Conservation (phyloP, 2,329 filamentous ascomycete species). For the Sclerotinia borealis region DNA sequence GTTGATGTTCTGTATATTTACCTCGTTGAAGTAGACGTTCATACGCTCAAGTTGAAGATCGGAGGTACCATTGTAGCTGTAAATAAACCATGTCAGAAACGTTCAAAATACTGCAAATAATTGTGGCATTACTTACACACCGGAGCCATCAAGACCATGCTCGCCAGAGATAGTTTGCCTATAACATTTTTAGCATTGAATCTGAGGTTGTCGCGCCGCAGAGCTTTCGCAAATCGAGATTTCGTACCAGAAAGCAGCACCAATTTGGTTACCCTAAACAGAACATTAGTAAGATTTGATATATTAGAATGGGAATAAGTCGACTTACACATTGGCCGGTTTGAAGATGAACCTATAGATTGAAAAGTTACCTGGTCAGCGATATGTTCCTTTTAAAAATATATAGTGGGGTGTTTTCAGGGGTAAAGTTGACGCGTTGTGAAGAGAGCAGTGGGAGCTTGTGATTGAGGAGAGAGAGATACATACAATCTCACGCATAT, state of each 20-base stretch:
- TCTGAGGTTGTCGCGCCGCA: constrained; percentile 29
- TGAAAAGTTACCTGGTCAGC: constrained; percentile 50
- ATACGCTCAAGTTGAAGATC: constrained; percentile 99
- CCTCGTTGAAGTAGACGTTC: constrained; percentile 99
- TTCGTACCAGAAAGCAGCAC: constrained; percentile 96
- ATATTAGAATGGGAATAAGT: constrained; percentile 1
- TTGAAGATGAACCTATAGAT: constrained; percentile 89
- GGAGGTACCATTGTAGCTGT: constrained; percentile 91
- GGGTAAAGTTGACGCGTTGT: constrained; percentile 38
- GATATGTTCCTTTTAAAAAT: constrained; percentile 38
- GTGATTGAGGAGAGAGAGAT: constrained; percentile 8
- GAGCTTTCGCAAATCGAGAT: constrained; percentile 17
- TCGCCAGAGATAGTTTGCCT: constrained; percentile 81
- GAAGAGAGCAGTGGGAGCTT: background rate
- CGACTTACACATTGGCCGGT: constrained; percentile 96
- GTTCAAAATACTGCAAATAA: constrained; percentile 8
- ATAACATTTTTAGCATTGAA: constrained; percentile 36
- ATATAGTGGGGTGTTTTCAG: constrained; percentile 33
- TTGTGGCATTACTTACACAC: constrained; percentile 62
- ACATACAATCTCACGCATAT: constrained; percentile 71
- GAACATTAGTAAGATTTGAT: constrained; percentile 23
- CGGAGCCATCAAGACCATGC: constrained; percentile 96
- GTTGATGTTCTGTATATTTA: constrained; percentile 33
- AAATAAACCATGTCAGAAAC: constrained; percentile 28
- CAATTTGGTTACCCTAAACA: constrained; percentile 97